Percentiles rank a stretch among this genome's conserved stretches.
Conservation (phyloP, 257 asterid genomes). For the Striga asiatica region DNA sequence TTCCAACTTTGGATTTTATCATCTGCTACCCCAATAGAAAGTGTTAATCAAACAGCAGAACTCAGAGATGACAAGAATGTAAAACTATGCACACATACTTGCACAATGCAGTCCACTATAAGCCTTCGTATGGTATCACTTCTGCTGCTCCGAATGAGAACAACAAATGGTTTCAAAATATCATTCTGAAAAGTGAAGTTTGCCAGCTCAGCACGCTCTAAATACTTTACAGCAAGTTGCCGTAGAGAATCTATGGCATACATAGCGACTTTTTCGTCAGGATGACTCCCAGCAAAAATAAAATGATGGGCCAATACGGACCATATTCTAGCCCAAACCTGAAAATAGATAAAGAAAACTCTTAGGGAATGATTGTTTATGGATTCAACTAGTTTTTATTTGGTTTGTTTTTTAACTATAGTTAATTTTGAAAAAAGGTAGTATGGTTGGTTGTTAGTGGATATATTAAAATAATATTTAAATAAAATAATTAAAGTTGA, state of each 20-base stretch:
- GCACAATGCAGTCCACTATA: slow-evolving; percentile 95
- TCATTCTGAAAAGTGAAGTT: slow-evolving; percentile 99
- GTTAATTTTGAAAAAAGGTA: no score
- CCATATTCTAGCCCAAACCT: slow-evolving; percentile 99
- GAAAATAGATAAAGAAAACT: slow-evolving; percentile 17
- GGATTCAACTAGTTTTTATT: no score
- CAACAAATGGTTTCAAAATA: slow-evolving; percentile 88
- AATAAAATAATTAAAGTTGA: no score
- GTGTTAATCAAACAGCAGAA: slow-evolving; percentile 19
- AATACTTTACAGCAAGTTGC: slow-evolving; percentile 94
- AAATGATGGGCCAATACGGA: slow-evolving; percentile 91
- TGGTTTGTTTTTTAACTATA: no score
- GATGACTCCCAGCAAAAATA: slow-evolving; percentile 97
- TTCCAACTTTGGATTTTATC: slow-evolving; percentile 98
- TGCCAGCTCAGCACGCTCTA: slow-evolving; percentile 98
- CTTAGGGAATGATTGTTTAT: no score
- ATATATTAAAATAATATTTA: no score
- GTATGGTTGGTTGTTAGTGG: no score
- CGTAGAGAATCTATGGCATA: slow-evolving; percentile 97
- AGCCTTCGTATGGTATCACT: slow-evolving; percentile 84
- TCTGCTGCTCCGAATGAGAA: slow-evolving; percentile 91
- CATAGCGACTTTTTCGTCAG: slow-evolving; percentile 98
- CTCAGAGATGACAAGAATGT: slow-evolving; percentile 12
- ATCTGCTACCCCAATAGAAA: slow-evolving; percentile 50
- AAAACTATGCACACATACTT: slow-evolving; percentile 43